Evolutionary conservation across 768 basidiomycete species (phyloP).

Genomic region (Tylopilus subfusipes): DNA sequence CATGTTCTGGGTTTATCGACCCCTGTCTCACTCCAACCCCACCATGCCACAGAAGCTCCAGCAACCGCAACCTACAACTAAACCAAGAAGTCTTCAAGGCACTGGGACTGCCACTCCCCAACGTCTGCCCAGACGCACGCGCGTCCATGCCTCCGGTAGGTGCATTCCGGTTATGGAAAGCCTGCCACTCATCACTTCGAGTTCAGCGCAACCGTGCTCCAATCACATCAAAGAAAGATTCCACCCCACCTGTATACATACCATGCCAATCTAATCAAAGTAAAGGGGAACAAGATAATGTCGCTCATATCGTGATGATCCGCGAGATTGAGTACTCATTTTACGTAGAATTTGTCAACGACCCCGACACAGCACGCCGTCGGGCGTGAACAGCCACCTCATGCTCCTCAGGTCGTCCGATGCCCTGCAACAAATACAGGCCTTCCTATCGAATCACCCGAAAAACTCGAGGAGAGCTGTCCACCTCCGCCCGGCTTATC

Average conservation of each 20-base stretch:
- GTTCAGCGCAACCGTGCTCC: background rate
- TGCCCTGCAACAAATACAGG: background rate
- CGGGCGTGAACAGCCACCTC: background rate
- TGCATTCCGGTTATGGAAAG: background rate
- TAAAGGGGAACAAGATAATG: background rate
- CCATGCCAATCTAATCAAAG: background rate
- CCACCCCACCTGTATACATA: background rate
- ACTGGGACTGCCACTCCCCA: background rate
- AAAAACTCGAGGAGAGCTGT: background rate
- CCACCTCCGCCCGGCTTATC: constrained; percentile 12
- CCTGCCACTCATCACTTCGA: constrained; percentile 4
- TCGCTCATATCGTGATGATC: background rate
- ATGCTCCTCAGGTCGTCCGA: background rate
- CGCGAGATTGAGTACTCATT: background rate
- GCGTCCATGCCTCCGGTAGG: background rate
- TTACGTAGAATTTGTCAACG: constrained; percentile 1
- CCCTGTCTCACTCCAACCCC: background rate
- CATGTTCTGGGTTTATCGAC: background rate
- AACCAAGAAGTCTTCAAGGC: background rate
- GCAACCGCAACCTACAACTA: background rate
- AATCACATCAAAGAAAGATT: background rate
- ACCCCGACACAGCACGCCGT: background rate
- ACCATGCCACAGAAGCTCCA: background rate
- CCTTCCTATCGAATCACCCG: background rate
- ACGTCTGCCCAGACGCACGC: background rate